These are phyloP conservation scores for Xylaria telfairii DNA, from an alignment of 495 filamentous ascomycete species.

Conservation along the genomic window DNA sequence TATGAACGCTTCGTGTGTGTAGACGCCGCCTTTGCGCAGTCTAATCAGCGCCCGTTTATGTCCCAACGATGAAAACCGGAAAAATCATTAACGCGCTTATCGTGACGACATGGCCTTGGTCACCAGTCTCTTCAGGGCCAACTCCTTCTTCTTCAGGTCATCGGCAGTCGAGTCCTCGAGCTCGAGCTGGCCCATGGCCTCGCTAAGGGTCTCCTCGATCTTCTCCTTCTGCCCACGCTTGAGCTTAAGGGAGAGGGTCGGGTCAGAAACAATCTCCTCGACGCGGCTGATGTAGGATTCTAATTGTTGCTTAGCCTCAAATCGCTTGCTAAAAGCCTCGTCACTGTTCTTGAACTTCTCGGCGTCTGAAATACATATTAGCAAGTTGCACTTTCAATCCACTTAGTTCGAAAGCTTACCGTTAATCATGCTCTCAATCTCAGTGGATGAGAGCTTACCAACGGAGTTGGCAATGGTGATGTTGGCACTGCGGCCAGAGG, in stretches of 20 bases:
- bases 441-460: slow-evolving; percentile 91
- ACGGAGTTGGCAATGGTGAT: slow-evolving; percentile 99
- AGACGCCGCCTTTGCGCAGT: slow-evolving; percentile 32
- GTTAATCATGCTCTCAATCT: slow-evolving; percentile 97
- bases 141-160: slow-evolving; percentile 99
- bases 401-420: slow-evolving; percentile 58
- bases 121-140: slow-evolving; percentile 95
- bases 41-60: slow-evolving; percentile 40
- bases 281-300: slow-evolving; percentile 99
- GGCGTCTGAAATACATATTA: slow-evolving; percentile 65
- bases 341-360: slow-evolving; percentile 99
- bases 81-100: slow-evolving; percentile 56
- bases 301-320: slow-evolving; percentile 97
- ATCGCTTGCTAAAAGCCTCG: slow-evolving; percentile 98
- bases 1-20: slow-evolving; percentile 27
- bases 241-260: slow-evolving; percentile 92
- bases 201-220: slow-evolving; percentile 84
- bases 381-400: background rate
- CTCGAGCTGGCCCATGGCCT: slow-evolving; percentile 58
- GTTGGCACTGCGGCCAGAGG: slow-evolving; percentile 95
- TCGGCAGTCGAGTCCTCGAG: slow-evolving; percentile 77
- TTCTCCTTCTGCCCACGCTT: slow-evolving; percentile 99
- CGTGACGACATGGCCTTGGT: slow-evolving; percentile 96
- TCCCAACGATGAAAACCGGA: slow-evolving; percentile 41
- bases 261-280: slow-evolving; percentile 98